Evolutionary conservation across 441 rosid genomes (phyloP), one percentile per base, ranked within the genome.

Genomic region (Dalechampia spathulata): DNA sequence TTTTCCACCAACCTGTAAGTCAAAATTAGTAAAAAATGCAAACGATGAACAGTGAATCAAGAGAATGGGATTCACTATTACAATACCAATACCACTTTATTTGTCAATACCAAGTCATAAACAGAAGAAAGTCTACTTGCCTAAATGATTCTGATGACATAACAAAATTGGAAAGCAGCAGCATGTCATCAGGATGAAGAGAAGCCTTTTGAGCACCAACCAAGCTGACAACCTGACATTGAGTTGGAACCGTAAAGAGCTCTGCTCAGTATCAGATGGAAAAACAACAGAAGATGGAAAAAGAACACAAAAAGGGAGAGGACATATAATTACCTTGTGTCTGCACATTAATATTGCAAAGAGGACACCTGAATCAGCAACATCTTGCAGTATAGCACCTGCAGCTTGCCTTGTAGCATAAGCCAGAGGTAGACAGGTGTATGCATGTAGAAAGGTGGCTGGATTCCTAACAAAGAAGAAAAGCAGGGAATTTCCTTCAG

Each of bases 141-240:
- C 96, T 84, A 75, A 90, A 87, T 73, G 99, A 90, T 65, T 93
- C 99, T 41, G 97, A 87, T 3, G 97, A 77, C 78, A 77, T 80
- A 34, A 93, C 86, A 58, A 87, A 90, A 73, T 93, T 93, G 32
- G 97, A 77, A 75, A 93, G 95, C 55, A 93, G 81, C 61, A 90
- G 72, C 83, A 90, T 77, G 66, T 93, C 99, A 76, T 93, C 94
- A 1, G 99, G 96, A 79, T 83, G 97, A 55, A 93, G 87, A 55
- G 97, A 93, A 6, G 99, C 91, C 62, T 90, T 93, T 70, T 93
- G 97, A 32, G 96, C 99, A 69, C 99, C 95, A 50, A 92, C 87
- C 58, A 93, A 83, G 77, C 96, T 87, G 66, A 90, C 65, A 66
- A 90, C 97, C 99, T 93, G 80, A 61, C 73, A 54, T 54, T 47